phyloP scores from a whole-genome alignment of 2,329 filamentous ascomycete genomes.

The Fusarium hostae region DNA sequence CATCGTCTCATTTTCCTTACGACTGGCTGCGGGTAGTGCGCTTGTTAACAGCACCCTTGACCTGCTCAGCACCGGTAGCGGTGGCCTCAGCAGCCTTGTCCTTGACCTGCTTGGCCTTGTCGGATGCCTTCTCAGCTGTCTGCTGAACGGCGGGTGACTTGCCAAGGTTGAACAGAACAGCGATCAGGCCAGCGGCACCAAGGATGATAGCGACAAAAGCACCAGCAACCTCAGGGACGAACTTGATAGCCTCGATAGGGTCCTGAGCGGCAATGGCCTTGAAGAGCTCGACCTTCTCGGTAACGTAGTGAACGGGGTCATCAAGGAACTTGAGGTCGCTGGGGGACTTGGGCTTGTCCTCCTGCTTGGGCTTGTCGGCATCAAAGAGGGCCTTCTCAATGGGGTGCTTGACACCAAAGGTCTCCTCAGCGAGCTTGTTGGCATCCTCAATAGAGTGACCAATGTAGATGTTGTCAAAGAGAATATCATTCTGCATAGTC shows the following conservation, averaged over 20 bases:
- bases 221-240: slow-evolving; percentile 90
- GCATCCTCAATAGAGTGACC: slow-evolving; percentile 96
- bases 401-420: slow-evolving; percentile 87
- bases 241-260: slow-evolving; percentile 85
- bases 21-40: slow-evolving; percentile 68
- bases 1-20: slow-evolving; percentile 46
- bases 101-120: slow-evolving; percentile 78
- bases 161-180: slow-evolving; percentile 72
- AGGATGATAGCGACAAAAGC: slow-evolving; percentile 77
- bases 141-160: slow-evolving; percentile 79
- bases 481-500: slow-evolving; percentile 99
- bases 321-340: slow-evolving; percentile 88
- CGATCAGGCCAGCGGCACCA: slow-evolving; percentile 76
- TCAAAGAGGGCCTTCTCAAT: slow-evolving; percentile 84
- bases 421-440: slow-evolving; percentile 86
- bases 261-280: slow-evolving; percentile 82
- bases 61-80: slow-evolving; percentile 73
- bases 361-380: slow-evolving; percentile 79
- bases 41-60: slow-evolving; percentile 78
- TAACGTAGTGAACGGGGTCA: slow-evolving; percentile 86
- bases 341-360: slow-evolving; percentile 73
- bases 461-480: slow-evolving; percentile 99
- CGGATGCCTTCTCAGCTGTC: slow-evolving; percentile 71
- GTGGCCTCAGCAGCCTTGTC: slow-evolving; percentile 71
- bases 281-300: slow-evolving; percentile 95